Percentiles rank a stretch among this genome's conserved stretches.
Evolutionary conservation across 2,329 filamentous ascomycete genomes (phyloP).

Genomic region (Aureobasidium sp.): DNA sequence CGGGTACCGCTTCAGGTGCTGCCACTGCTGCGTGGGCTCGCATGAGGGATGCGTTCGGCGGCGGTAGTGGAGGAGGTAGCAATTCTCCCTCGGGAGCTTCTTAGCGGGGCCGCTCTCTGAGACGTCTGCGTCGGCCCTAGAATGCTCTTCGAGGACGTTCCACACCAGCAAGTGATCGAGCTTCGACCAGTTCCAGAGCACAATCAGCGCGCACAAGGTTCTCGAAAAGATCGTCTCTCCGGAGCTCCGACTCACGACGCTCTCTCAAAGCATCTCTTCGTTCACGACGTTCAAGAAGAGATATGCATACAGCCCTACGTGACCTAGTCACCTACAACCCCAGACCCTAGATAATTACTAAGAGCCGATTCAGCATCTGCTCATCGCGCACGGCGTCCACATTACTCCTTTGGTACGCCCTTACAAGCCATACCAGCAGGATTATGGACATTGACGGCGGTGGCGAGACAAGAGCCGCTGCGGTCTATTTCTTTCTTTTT

Average conservation of each 20-base stretch:
- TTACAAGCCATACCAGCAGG: not conserved
- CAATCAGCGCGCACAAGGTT: not conserved
- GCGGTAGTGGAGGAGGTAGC: conserved; percentile 3
- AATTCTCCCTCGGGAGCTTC: not conserved
- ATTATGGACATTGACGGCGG: not conserved
- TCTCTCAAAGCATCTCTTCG: not conserved
- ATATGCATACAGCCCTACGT: not conserved
- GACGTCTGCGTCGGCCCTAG: not conserved
- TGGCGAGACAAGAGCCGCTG: not conserved
- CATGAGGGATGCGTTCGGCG: conserved; percentile 26
- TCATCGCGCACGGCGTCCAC: not conserved
- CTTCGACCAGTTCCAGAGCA: not conserved
- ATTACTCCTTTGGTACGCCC: not conserved
- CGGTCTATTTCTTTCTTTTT: not conserved
- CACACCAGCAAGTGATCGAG: not conserved
- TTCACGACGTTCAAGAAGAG: not conserved
- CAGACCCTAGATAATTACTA: not conserved
- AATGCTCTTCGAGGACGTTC: not conserved
- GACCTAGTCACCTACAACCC: not conserved
- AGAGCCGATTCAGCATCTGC: not conserved
- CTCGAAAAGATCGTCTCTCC: not conserved
- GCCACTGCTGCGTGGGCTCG: conserved; percentile 19
- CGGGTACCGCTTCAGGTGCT: conserved; percentile 11
- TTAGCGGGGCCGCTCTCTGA: conserved; percentile 1
- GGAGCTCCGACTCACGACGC: not conserved